These are phyloP conservation scores for Ambrosiella beaveri DNA, from an alignment of 2,329 filamentous ascomycete genomes.

Conservation along the genomic window DNA sequence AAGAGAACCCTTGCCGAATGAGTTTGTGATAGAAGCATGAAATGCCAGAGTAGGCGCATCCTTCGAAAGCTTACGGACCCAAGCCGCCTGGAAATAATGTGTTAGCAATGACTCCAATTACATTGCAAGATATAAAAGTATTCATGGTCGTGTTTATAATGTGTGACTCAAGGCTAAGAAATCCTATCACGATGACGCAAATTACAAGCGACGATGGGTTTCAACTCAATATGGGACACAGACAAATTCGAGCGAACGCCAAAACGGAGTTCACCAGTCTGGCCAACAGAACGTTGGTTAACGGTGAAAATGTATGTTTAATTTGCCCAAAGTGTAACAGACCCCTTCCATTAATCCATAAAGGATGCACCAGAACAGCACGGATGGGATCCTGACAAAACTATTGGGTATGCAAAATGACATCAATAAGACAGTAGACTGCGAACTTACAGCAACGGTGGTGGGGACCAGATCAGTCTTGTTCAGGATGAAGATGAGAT, in stretches of 20 bases:
- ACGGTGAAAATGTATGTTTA: constrained; percentile 35
- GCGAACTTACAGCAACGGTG: constrained; percentile 72
- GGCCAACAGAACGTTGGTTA: constrained; percentile 22
- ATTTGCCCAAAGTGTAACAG: constrained; percentile 99
- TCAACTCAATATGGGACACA: constrained; percentile 98
- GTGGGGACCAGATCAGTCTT: constrained; percentile 71
- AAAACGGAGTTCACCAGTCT: constrained; percentile 74
- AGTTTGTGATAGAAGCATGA: constrained; percentile 86
- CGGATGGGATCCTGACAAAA: constrained; percentile 62
- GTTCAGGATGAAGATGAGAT: constrained; percentile 40
- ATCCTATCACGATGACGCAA: constrained; percentile 45
- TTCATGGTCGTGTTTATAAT: constrained; percentile 18
- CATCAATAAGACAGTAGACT: constrained; percentile 7
- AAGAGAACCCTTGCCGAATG: constrained; percentile 86
- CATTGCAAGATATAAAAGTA: constrained; percentile 13
- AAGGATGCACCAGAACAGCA: constrained; percentile 10
- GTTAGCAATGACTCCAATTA: constrained; percentile 14
- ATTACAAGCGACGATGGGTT: constrained; percentile 47
- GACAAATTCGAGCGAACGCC: constrained; percentile 56
- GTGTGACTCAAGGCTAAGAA: constrained; percentile 99
- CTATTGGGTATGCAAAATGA: constrained; percentile 38
- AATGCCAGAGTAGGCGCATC: constrained; percentile 91
- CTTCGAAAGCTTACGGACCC: constrained; percentile 77
- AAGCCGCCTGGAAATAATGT: constrained; percentile 49
- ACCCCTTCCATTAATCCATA: constrained; percentile 58